These are phyloP conservation scores for Volvox africanus DNA, from an alignment of 139 green algal species.

Conservation along the genomic window DNA sequence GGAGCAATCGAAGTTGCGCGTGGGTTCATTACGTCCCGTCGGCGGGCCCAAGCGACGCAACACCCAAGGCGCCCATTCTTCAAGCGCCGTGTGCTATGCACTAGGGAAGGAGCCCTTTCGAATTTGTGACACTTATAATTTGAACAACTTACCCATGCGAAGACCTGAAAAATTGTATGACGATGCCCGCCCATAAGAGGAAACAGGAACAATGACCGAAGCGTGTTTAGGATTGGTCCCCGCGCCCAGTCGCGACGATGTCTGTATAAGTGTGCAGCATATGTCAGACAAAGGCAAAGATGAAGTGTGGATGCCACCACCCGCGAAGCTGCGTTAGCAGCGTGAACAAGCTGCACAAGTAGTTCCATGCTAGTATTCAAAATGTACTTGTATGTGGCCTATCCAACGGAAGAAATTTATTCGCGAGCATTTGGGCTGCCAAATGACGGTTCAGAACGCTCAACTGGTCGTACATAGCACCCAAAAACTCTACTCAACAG, in stretches of 20 bases:
- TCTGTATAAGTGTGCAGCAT: slow-evolving; percentile 3
- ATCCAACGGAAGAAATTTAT: too few relatives aligned
- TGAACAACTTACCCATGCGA: slow-evolving; percentile 52
- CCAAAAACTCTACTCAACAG: too few relatives aligned
- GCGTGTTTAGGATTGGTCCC: background rate
- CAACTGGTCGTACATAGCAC: too few relatives aligned
- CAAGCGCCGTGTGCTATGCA: background rate
- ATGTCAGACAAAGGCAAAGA: slow-evolving; percentile 7
- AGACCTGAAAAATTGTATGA: slow-evolving; percentile 50
- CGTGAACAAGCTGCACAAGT: background rate
- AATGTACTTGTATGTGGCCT: background rate
- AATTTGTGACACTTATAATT: background rate
- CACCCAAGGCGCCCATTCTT: background rate
- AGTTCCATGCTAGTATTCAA: background rate
- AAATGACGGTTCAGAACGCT: too few relatives aligned
- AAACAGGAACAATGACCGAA: slow-evolving; percentile 20
- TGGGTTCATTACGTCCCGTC: background rate
- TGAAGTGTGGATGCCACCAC: background rate
- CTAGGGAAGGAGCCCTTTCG: background rate
- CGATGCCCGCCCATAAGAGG: slow-evolving; percentile 52
- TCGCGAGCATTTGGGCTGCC: too few relatives aligned
- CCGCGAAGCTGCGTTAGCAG: background rate
- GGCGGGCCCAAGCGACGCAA: background rate
- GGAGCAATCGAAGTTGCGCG: background rate
- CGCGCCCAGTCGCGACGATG: slow-evolving; percentile 7